A percentile compares a stretch with the other conserved stretches of the same genome.
Evolutionary conservation across 2,329 filamentous ascomycete species (phyloP).

Genomic region (Hymenoscyphus repandus): DNA sequence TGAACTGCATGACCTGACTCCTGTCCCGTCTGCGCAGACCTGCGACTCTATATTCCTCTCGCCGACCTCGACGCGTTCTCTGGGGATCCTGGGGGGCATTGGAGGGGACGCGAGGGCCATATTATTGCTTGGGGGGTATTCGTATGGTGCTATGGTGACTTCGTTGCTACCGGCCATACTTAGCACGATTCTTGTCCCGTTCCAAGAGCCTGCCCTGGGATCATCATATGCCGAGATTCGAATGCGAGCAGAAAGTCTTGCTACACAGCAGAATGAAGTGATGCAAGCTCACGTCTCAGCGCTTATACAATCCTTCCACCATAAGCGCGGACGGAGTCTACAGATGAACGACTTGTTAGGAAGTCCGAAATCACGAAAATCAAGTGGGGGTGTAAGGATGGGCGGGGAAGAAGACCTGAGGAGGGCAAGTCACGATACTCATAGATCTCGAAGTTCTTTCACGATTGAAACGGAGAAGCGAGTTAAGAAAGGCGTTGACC

Average conservation of each 20-base stretch:
- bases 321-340: slow-evolving; percentile 16
- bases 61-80: neutral
- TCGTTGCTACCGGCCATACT: slow-evolving; percentile 59
- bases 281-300: slow-evolving; percentile 17
- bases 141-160: slow-evolving; percentile 82
- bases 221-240: slow-evolving; percentile 64
- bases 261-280: slow-evolving; percentile 49
- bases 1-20: slow-evolving; percentile 18
- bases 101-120: slow-evolving; percentile 21
- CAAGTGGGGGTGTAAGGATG: slow-evolving; percentile 24
- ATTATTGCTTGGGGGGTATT: slow-evolving; percentile 73
- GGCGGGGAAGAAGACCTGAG: slow-evolving; percentile 31
- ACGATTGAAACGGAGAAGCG: slow-evolving; percentile 30
- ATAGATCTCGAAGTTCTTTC: slow-evolving; percentile 20
- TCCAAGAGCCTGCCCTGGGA: slow-evolving; percentile 52
- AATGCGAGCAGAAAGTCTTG: slow-evolving; percentile 62
- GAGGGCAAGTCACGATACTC: slow-evolving; percentile 34
- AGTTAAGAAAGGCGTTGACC: slow-evolving; percentile 37
- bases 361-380: slow-evolving; percentile 16
- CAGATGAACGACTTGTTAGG: slow-evolving; percentile 15
- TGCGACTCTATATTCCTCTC: slow-evolving; percentile 7
- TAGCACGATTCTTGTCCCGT: slow-evolving; percentile 38
- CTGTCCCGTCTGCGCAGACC: slow-evolving; percentile 20
- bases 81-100: slow-evolving; percentile 1
- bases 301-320: slow-evolving; percentile 12